These are phyloP conservation scores for Agroathelia rolfsii DNA, from an alignment of 1,284 basidiomycete species.

Conservation along the genomic window DNA sequence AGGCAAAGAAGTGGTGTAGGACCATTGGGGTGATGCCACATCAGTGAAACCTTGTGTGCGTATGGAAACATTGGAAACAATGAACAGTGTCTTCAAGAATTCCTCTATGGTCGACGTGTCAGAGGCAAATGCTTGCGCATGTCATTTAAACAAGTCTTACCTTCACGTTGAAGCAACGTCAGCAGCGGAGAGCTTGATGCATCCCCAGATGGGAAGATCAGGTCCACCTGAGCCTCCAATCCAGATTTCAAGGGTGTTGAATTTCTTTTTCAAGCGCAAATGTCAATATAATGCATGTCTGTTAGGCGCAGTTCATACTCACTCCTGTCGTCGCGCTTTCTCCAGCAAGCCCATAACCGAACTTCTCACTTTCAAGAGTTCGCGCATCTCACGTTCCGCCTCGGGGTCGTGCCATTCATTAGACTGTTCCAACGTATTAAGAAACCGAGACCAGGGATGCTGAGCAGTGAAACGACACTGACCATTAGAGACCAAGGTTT, in stretches of 20 bases:
- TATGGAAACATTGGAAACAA: constrained; percentile 60
- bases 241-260: too few species aligned
- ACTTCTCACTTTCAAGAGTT: constrained; percentile 44
- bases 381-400: constrained; percentile 49
- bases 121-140: too few species aligned
- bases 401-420: constrained; percentile 43
- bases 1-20: too few species aligned
- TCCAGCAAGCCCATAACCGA: constrained; percentile 57
- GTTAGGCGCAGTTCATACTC: constrained; percentile 18
- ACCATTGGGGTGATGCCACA: too few species aligned
- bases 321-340: constrained; percentile 60
- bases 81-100: constrained; percentile 64
- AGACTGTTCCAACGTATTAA: constrained; percentile 23
- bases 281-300: constrained; percentile 2
- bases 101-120: constrained; percentile 43
- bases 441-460: constrained; percentile 7
- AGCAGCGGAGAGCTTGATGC: constrained; percentile 13
- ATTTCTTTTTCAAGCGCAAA: constrained; percentile 1
- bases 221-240: constrained; percentile 58
- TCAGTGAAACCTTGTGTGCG: too few species aligned
- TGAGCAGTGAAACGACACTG: constrained; percentile 14
- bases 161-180: constrained; percentile 38
- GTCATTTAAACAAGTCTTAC: constrained; percentile 25
- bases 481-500: constrained; percentile 54
- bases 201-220: constrained; percentile 30